A percentile compares a stretch with the other conserved stretches of the same genome.
Evolutionary conservation across 1,139 yeast genomes (phyloP).

Genomic region (Magnusiomyces suaveolens): DNA sequence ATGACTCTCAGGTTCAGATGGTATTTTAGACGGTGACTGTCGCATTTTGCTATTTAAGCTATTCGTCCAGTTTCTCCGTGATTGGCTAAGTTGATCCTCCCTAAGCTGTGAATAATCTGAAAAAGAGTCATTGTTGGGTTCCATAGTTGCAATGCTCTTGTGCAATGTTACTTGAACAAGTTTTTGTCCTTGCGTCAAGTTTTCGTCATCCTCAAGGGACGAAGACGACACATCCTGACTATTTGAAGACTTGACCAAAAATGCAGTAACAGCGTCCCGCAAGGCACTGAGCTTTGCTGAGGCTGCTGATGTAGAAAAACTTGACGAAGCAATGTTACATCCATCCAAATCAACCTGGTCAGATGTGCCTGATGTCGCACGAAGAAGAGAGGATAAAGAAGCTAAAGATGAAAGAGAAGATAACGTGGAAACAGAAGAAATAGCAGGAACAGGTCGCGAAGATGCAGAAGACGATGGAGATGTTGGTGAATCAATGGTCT

Average conservation of each 20-base stretch:
- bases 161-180: not conserved
- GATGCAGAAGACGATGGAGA: not conserved
- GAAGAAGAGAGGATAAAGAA: not conserved
- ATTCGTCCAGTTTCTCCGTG: not conserved
- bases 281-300: not conserved
- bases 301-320: not conserved
- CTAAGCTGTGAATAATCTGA: not conserved
- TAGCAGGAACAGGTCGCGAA: not conserved
- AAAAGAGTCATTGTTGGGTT: not conserved
- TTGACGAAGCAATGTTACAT: not conserved
- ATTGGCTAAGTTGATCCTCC: not conserved
- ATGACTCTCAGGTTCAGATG: not conserved
- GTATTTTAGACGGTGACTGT: not conserved
- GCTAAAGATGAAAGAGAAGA: not conserved
- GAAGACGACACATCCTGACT: not conserved
- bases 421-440: not conserved
- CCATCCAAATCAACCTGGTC: not conserved
- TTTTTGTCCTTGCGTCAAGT: not conserved
- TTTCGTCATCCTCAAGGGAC: not conserved
- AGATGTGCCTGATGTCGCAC: not conserved
- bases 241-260: not conserved
- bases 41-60: not conserved
- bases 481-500: not conserved
- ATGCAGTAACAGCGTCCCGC: not conserved
- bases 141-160: not conserved